A percentile compares a stretch with the other conserved stretches of the same genome.
These are phyloP conservation scores for Madurella mycetomatis DNA, from an alignment of 2,329 filamentous ascomycete species.

Conservation along the genomic window DNA sequence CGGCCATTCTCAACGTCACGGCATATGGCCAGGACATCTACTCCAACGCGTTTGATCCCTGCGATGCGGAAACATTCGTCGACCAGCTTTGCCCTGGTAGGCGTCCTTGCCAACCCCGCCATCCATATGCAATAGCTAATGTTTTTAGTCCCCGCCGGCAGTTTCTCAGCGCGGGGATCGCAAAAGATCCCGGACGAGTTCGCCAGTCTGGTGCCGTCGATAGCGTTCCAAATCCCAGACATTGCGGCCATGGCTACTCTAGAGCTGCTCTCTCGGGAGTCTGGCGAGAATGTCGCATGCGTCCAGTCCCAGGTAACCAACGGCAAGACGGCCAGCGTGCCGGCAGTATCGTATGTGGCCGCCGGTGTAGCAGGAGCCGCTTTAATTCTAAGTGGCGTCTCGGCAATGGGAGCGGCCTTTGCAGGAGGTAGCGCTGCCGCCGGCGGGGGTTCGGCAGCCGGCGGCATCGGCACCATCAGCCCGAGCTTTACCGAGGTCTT, in stretches of 20 bases:
- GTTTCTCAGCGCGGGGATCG: constrained; percentile 67
- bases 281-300: constrained; percentile 67
- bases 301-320: constrained; percentile 78
- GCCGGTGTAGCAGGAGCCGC: constrained; percentile 83
- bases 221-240: constrained; percentile 88
- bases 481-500: constrained; percentile 84
- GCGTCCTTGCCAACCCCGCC: constrained; percentile 26
- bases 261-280: constrained; percentile 61
- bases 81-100: constrained; percentile 74
- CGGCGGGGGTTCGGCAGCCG: constrained; percentile 44
- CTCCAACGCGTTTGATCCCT: constrained; percentile 77
- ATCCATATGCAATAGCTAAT: not conserved
- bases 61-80: constrained; percentile 62
- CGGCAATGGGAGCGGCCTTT: constrained; percentile 60
- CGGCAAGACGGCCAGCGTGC: constrained; percentile 72
- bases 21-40: constrained; percentile 85
- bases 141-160: constrained; percentile 62
- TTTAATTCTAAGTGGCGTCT: constrained; percentile 65
- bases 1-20: constrained; percentile 66
- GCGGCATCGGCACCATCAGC: constrained; percentile 58
- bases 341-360: constrained; percentile 77
- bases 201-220: constrained; percentile 72
- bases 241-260: constrained; percentile 82
- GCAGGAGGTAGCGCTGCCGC: constrained; percentile 49
- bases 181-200: constrained; percentile 69